Evolutionary conservation across 2,329 filamentous ascomycete genomes (phyloP), one percentile per base, ranked within the genome.

Genomic region (Aureobasidium mangrovei): DNA sequence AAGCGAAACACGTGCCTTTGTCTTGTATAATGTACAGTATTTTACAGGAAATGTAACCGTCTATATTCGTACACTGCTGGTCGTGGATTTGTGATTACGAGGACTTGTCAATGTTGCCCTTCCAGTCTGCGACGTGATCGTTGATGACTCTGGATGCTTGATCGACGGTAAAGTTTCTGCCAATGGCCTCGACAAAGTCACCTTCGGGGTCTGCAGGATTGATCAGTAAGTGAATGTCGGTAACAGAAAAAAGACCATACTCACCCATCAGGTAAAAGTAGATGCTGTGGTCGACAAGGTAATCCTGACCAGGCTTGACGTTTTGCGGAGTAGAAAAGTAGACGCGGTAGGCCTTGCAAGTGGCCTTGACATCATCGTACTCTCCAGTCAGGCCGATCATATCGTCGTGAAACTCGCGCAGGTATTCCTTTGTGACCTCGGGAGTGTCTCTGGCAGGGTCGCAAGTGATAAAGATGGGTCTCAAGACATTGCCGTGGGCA

Each of bases 221-320:
- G 12, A 35, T 58, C 32, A 55, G 44, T 18, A n/a, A 1, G 18
- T 24, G 4, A 4, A 2, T 29, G 7, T 44, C 36, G 27, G 2
- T 40, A 18, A 24, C 12, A 33, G 44, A 24, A 3, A 18, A 3
- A 12, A 2, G 5, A 31, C 3, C 5, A 3, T 26, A 73, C 78
- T 70, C 68, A 83, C 80, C 81, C 93, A 98, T 98, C 62, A 98
- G 74, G 71, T 98, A 98, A 66, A 98, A 98, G 77, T 98, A 98
- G 63, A 98, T 98, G 70, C 90, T 96, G 74, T 98, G 93, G 70
- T 98, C 93, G 9, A 98, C 93, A 63, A 98, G 72, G 69, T 98
- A 98, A 71, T 98, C 93, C 76, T 96, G 87, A 1, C 91, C 93
- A 1, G 90, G 86, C 76, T 91, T 86, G 55, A 97, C 88, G 59